Base-by-base conservation (phyloP, 495 filamentous ascomycete genomes). In the Hypoxylon cercidicola region DNA sequence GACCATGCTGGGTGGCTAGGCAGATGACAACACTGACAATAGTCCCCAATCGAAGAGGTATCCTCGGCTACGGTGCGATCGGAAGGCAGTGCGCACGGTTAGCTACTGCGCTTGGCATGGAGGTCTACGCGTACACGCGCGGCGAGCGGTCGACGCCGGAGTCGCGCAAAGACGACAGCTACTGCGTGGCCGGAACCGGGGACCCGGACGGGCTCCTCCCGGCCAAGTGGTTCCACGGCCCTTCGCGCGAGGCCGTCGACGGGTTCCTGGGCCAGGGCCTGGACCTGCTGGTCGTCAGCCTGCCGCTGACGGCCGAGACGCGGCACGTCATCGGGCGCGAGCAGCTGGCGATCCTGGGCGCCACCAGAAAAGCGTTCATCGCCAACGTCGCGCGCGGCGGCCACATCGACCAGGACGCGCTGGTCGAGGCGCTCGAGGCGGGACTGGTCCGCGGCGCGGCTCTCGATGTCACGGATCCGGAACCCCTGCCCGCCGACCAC, bases 381-480 rank as follows among this genome's bases (percentile, higher is more conserved):
- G 85, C 85, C 3, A 96, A 95, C 64, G 89, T 96, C 41, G 82
- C 88, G 0, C 82, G 92, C 0, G 92, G 92, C 0, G 79, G 78
- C 25, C 85, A 93, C 46, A 77, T 96, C 43, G 80, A 92, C 55
- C 86, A 90, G 55, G 81, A 85, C 3, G 90, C 85, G 1, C 72
- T 96, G 21, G 77, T 93, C 13, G 75, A 75, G 0, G 86, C 91
- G 1, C 72, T 92, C 9, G 79, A 87, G 59, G 72, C 73, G 6
- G 82, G 76, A 0, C 78, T 77, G 3, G 73, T 96, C 41, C 79
- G 85, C 13, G 91, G 90, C 15, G 85, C 92, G 13, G 90, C 90
- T 43, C 72, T 96, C 45, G 93, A 97, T 77, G 93, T 96, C 0
- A 90, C 92, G 28, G 91, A 94, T 55, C 91, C 90, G 1, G 92